phyloP scores from a whole-genome alignment of 1,284 basidiomycete genomes.

The Pseudozyma sp. region DNA sequence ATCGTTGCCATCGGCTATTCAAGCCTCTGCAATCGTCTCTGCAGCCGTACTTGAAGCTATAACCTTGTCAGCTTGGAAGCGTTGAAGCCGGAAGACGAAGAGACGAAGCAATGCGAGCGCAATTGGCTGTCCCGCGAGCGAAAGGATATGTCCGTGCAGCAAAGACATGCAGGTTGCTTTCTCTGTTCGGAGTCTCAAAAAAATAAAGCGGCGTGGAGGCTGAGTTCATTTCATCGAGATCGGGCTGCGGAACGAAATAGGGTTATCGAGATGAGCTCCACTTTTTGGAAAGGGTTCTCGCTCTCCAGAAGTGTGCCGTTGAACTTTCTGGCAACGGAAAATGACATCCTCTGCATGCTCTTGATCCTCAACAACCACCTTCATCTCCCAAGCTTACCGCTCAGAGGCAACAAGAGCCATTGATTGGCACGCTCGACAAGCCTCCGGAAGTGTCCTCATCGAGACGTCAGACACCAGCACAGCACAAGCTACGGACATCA shows the following conservation, averaged over 20 bases:
- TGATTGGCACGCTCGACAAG: too few species aligned
- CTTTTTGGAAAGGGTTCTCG: too few species aligned
- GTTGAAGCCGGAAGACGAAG: too few species aligned
- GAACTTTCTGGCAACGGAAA: constrained; percentile 3
- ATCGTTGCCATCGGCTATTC: constrained; percentile 17
- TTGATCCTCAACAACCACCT: background rate
- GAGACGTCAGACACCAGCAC: too few species aligned
- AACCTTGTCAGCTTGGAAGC: too few species aligned
- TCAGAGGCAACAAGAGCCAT: too few species aligned
- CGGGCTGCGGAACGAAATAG: background rate
- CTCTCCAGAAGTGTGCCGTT: background rate
- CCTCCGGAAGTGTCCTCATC: too few species aligned
- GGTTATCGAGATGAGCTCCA: too few species aligned
- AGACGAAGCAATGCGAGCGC: too few species aligned
- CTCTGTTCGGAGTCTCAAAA: constrained; percentile 7
- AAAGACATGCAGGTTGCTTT: background rate
- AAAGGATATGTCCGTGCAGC: constrained; percentile 7
- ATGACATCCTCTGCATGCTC: background rate
- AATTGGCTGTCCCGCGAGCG: too few species aligned
- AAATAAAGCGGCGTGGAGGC: constrained; percentile 17
- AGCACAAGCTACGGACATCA: too few species aligned
- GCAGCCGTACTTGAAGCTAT: background rate
- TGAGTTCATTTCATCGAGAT: background rate
- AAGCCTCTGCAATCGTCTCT: background rate
- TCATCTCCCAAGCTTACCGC: too few species aligned